Evolutionary conservation across 2,329 filamentous ascomycete species (phyloP), one percentile per base, ranked within the genome.

Genomic region (Leptographium galeiforme): DNA sequence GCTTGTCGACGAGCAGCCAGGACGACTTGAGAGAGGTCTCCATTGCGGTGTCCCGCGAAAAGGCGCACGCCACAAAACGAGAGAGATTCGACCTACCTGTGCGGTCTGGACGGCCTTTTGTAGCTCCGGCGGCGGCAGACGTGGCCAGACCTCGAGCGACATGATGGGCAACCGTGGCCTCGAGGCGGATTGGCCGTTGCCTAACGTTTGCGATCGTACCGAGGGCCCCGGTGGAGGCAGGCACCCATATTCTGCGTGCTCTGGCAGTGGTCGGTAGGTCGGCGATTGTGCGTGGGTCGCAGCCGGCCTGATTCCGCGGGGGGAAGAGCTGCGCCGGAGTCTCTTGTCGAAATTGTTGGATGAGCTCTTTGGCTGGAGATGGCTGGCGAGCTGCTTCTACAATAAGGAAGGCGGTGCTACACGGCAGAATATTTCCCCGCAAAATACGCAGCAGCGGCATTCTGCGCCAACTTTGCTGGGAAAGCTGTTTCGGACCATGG

Each of bases 81-180:
- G 5, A n/a, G 13, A 12, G 25, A 30, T 14, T 32, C 19, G 14
- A 61, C 72, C 58, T 67, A 81, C 78, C 67, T 76, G 73, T 52
- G 73, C 70, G 57, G 72, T 69, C 59, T 72, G 72, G 59, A 72
- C 66, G 58, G 72, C 72, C 61, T 65, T 62, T 68, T 73, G 70
- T 66, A 79, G 72, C 61, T 77, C 71, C 34, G 66, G 68, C 4
- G 71, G 70, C 52, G 74, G 66, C 54, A 80, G 65, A 60, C 70
- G 70, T 64, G 78, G 78, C 77, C 77, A 81, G 68, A 81, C 73
- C 59, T 73, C 75, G 59, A 81, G 65, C 57, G 78, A 78, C 78
- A 81, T 81, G 58, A 56, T 64, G 53, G 53, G 52, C 25, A 51
- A 52, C n/a, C 19, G 19, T 34, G 32, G 13, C 14, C 13, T 45